Percentiles rank a stretch among this genome's conserved stretches.
phyloP scores from a whole-genome alignment of 768 basidiomycete species.

The Macrolepiota albuminosa region DNA sequence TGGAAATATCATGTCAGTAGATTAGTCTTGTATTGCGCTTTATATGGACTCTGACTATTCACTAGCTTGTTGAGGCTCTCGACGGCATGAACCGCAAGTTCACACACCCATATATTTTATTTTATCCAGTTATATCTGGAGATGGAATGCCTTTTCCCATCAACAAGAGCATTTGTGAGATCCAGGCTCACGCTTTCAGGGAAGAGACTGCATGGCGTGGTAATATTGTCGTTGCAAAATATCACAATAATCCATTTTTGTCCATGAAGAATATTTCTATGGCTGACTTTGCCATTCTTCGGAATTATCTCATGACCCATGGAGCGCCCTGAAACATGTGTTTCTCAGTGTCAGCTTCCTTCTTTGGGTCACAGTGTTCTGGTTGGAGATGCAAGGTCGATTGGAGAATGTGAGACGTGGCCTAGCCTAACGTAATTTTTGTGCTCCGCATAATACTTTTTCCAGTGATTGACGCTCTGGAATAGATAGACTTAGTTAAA shows the following conservation, averaged over 20 bases:
- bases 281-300: slow-evolving; percentile 78
- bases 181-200: slow-evolving; percentile 58
- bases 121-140: slow-evolving; percentile 72
- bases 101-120: slow-evolving; percentile 74
- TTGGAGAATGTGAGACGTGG: slow-evolving; percentile 66
- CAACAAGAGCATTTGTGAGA: slow-evolving; percentile 71
- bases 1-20: slow-evolving; percentile 66
- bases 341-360: slow-evolving; percentile 24
- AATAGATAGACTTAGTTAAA: not conserved
- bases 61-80: slow-evolving; percentile 65
- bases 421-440: slow-evolving; percentile 79
- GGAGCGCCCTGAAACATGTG: slow-evolving; percentile 43
- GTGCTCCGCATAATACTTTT: slow-evolving; percentile 80
- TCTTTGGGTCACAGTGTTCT: slow-evolving; percentile 67
- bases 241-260: slow-evolving; percentile 45
- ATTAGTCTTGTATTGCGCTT: not conserved
- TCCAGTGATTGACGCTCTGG: slow-evolving; percentile 84
- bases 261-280: slow-evolving; percentile 72
- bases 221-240: slow-evolving; percentile 76
- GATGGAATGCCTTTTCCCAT: slow-evolving; percentile 80
- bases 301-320: slow-evolving; percentile 73
- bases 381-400: slow-evolving; percentile 75
- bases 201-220: slow-evolving; percentile 75
- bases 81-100: slow-evolving; percentile 81
- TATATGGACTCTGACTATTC: not conserved